phyloP scores from a whole-genome alignment of 192 early-diverging fungal species.

The Rhizophagus sp. region DNA sequence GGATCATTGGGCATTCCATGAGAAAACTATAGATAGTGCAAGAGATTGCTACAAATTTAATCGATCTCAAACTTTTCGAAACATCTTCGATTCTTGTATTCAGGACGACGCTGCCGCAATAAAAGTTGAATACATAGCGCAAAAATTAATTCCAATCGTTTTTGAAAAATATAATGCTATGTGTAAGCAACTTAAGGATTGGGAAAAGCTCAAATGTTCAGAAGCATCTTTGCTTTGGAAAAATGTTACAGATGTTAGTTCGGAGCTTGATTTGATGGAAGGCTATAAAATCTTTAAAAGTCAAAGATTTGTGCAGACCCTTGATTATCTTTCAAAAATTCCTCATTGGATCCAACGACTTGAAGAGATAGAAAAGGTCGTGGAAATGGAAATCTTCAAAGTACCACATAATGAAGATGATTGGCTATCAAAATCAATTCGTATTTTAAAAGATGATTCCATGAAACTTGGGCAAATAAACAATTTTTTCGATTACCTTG shows the following conservation, averaged over 20 bases:
- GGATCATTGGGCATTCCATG: not conserved
- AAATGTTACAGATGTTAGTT: not conserved
- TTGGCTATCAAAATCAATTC: not conserved
- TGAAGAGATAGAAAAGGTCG: not conserved
- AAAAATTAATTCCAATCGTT: not conserved
- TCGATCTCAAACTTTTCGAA: conserved; percentile 1
- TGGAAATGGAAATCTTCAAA: not conserved
- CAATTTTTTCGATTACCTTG: not conserved
- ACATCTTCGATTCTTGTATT: not conserved
- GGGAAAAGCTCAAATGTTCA: conserved; percentile 13
- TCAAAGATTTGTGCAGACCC: not conserved
- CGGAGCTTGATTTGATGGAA: conserved; percentile 16
- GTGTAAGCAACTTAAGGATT: not conserved
- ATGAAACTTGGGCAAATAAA: conserved; percentile 9
- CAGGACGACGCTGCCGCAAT: not conserved
- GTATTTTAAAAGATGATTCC: not conserved
- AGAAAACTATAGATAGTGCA: not conserved
- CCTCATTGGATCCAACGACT: not conserved
- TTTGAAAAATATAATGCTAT: not conserved
- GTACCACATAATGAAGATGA: not conserved
- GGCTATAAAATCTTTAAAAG: too few species aligned
- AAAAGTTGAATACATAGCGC: not conserved
- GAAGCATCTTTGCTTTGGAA: conserved; percentile 3
- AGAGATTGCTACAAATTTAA: not conserved
- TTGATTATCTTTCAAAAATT: conserved; percentile 10